Percentiles rank a stretch among this genome's conserved stretches.
phyloP scores from a whole-genome alignment of 331 rosid species.

The Phaseolus coccineus region DNA sequence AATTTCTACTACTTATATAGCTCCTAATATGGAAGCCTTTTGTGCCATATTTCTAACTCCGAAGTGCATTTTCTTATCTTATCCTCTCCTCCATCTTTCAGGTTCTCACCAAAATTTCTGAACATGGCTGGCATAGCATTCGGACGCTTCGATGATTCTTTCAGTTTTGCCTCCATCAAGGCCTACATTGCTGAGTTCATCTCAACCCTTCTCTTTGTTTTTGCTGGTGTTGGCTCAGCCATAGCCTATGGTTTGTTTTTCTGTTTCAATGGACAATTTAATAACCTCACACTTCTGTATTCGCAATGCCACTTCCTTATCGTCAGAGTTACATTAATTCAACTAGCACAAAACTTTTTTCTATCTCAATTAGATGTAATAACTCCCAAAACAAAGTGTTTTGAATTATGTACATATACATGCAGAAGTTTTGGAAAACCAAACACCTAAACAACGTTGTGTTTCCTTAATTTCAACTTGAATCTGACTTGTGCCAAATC shows the following conservation, averaged over 20 bases:
- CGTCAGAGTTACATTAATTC: not conserved
- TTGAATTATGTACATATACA: constrained; percentile 5
- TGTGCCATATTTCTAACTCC: constrained; percentile 45
- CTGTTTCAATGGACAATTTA: not conserved
- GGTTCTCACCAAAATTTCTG: constrained; percentile 49
- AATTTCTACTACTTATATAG: constrained; percentile 43
- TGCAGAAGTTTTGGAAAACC: constrained; percentile 23
- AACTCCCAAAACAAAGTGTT: not conserved
- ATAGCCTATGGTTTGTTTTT: constrained; percentile 66
- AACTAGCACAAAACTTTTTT: not conserved
- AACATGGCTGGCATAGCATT: constrained; percentile 79
- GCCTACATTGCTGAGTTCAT: constrained; percentile 92
- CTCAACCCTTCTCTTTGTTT: constrained; percentile 91
- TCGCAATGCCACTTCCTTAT: not conserved
- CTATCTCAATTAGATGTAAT: not conserved
- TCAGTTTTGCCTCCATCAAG: constrained; percentile 68
- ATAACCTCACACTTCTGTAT: not conserved
- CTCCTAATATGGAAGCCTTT: constrained; percentile 11
- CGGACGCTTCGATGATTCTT: constrained; percentile 80
- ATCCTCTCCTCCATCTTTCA: constrained; percentile 42
- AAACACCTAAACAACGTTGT: not conserved
- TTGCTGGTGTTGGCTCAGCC: constrained; percentile 91
- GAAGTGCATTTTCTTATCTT: constrained; percentile 23
- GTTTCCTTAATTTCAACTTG: not conserved
- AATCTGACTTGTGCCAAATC: constrained; percentile 13